Evolutionary conservation across 305 asterid genomes (phyloP).

Genomic region (Fraxinus paxiana): DNA sequence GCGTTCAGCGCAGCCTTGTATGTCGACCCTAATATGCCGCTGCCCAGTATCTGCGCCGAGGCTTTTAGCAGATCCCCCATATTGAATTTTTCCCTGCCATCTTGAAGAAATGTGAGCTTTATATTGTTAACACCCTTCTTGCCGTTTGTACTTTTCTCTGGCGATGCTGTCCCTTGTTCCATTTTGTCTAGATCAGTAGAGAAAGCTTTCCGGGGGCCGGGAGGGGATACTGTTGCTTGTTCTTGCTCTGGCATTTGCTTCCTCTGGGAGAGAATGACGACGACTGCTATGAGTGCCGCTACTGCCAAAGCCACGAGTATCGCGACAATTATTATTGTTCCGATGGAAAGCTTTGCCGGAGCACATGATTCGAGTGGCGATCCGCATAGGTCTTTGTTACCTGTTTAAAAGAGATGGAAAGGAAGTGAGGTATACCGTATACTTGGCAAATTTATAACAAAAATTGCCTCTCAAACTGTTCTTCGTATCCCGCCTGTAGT

Average conservation of each 20-base stretch:
- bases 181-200: conserved; percentile 28
- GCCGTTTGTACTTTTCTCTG: conserved; percentile 7
- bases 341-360: conserved; percentile 23
- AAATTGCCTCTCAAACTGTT: not conserved
- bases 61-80: conserved; percentile 62
- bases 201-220: not conserved
- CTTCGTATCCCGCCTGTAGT: not conserved
- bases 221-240: not conserved
- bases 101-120: conserved; percentile 48
- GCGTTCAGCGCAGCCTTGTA: conserved; percentile 53
- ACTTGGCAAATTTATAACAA: not conserved
- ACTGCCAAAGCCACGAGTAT: conserved; percentile 34
- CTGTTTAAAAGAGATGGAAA: conserved; percentile 18
- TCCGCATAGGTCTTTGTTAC: conserved; percentile 53
- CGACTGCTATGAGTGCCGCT: conserved; percentile 40
- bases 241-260: conserved; percentile 22
- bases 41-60: conserved; percentile 72
- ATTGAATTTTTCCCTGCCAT: conserved; percentile 44
- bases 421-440: not conserved
- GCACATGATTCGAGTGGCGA: conserved; percentile 41
- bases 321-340: conserved; percentile 28
- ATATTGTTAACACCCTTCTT: conserved; percentile 29
- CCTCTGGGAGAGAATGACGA: conserved; percentile 49
- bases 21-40: conserved; percentile 51
- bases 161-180: conserved; percentile 27